Percentiles rank a stretch among this genome's conserved stretches.
Conservation (phyloP, 331 rosid species). For the Dryas integrifolia region DNA sequence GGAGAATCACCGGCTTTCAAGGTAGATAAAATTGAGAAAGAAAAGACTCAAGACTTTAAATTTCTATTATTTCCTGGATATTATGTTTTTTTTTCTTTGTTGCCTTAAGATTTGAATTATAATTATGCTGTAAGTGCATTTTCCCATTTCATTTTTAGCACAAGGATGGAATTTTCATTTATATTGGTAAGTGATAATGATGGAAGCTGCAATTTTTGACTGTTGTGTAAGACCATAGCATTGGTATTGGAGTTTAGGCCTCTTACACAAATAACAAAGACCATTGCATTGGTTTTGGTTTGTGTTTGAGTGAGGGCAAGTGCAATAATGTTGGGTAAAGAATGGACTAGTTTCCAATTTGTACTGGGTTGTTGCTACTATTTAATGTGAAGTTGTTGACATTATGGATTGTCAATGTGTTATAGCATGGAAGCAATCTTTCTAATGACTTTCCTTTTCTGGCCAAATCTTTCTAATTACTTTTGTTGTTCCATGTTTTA, state of each 20-base stretch:
- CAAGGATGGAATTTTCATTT: neutral
- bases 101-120: neutral
- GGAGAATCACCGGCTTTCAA: conserved; percentile 69
- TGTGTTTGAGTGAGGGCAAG: neutral
- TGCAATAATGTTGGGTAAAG: neutral
- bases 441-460: neutral
- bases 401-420: neutral
- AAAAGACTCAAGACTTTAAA: neutral
- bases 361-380: neutral
- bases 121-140: neutral
- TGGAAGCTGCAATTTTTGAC: neutral
- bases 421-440: neutral
- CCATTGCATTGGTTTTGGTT: neutral
- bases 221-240: neutral
- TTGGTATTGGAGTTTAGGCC: too few species aligned
- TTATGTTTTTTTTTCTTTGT: conserved; percentile 17
- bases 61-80: neutral
- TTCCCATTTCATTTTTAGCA: neutral
- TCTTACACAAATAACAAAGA: neutral
- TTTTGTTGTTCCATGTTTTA: neutral
- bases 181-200: neutral
- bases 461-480: neutral
- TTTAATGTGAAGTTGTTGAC: neutral
- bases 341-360: neutral
- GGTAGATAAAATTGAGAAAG: conserved; percentile 30